Evolutionary conservation across 345 rosid genomes (phyloP), one percentile per base, ranked within the genome.

Genomic region (Hypericum androsaemum): DNA sequence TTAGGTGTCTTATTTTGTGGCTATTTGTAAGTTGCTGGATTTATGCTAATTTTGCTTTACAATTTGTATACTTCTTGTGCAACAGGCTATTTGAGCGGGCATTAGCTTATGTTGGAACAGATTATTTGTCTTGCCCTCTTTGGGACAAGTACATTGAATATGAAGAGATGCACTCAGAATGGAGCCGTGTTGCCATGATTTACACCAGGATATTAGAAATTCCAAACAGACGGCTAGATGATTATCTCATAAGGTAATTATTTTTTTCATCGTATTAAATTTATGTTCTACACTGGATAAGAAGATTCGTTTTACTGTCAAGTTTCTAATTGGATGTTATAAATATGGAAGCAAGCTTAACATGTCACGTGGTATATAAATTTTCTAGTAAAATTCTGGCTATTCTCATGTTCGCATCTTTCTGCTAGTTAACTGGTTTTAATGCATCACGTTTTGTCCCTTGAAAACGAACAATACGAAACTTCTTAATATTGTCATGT

Each of bases 81-180:
- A 12, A 53, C 86, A 89, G 97, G 66, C 85, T 85, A 64, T 92
- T 92, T 68, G 98, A 92, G 63, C 79, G 94, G 47, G 98, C 83
- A 52, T 69, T 92, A 71, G 80, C 79, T 12, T 92, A 88, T 53
- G 94, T 83, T 62, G 98, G 95, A 69, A 74, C 95, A 66, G 94
- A 88, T 74, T 92, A 88, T 75, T 56, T 85, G 58, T 85, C 85
- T 43, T 77, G 52, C 63, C 76, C 90, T 5, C 74, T 92, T 16
- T 92, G 98, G 98, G 98, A 88, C 62, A 87, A 85, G 62, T 92
- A 88, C 70, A 81, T 92, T 16, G 98, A 88, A 73, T 88, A 83
- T 43, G 98, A 88, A 61, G 88, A 85, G 64, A 74, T 78, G 87
- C 97, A 83, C 64, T 84, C 79, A 62, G 82, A 85, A 52, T 92